Base-by-base conservation (phyloP, 2,329 filamentous ascomycete genomes). In the Xylariaceae sp. region DNA sequence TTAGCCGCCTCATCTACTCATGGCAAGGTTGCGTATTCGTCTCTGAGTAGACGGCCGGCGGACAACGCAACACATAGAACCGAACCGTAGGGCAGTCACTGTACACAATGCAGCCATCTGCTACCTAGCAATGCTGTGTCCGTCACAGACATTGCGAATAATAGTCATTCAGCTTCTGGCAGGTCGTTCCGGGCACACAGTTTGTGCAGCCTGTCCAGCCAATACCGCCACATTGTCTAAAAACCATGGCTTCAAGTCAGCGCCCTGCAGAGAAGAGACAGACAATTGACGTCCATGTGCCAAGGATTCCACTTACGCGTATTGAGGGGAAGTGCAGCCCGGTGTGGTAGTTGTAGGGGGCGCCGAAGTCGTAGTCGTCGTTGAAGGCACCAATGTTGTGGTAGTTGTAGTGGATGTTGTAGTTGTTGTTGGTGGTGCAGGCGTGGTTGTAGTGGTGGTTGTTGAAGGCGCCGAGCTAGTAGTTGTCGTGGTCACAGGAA, bases 201-300 rank as follows among this genome's bases (percentile, higher is more conserved):
- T 59, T 62, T 0, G 69, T 72, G 61, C 73, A 71, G 2, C 74
- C 74, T 1, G 67, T 69, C 59, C 67, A 76, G 35, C 67, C 68
- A 10, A 58, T 69, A 3, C 75, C 75, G 47, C 74, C 74, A 59
- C 74, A 76, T 66, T 75, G 74, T 1, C 67, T 72, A 10, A 15
- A 15, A 34, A 37, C 53, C 1, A 49, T 4, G 6, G 23, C 17
- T 2, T 39, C n/a, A 9, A 34, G 55, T 62, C 34, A 64, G 57
- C 17, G 6, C 15, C 10, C n/a, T 55, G 23, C 2, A 13, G 11
- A 23, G 2, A 50, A 3, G 15, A 39, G 4, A 3, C 18, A 18
- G 4, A 3, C 11, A 15, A 15, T 13, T 17, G 2, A 53, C 2
- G 13, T 15, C 8, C 35, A 47, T 2, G 15, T 11, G 50, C 23